Evolutionary conservation across 164 flowering plant species (phyloP).

Genomic region (Vitis rupestris): DNA sequence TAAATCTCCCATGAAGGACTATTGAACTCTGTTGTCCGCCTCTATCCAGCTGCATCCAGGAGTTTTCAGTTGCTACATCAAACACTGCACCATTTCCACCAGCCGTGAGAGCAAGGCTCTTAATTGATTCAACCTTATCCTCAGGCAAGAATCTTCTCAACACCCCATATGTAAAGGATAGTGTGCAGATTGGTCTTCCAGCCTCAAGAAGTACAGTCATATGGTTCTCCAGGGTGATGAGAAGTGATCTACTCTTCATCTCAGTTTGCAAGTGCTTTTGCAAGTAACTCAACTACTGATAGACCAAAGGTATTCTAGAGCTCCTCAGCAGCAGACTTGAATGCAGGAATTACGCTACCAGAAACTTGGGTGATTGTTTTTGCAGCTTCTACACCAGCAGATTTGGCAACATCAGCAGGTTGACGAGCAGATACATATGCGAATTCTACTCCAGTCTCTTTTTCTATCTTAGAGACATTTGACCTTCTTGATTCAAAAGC

Average conservation of each 20-base stretch:
- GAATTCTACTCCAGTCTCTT: conserved; percentile 90
- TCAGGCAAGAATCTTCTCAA: conserved; percentile 87
- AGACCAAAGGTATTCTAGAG: conserved; percentile 59
- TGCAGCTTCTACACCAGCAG: conserved; percentile 79
- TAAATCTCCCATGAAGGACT: too few species aligned
- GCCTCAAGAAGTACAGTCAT: conserved; percentile 78
- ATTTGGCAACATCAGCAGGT: conserved; percentile 81
- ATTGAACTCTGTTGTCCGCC: too few species aligned
- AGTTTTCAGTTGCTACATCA: conserved; percentile 69
- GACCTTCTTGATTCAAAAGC: conserved; percentile 89
- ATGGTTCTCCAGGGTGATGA: conserved; percentile 70
- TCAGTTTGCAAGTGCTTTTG: conserved; percentile 97
- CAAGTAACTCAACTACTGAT: conserved; percentile 76
- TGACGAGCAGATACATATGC: conserved; percentile 86
- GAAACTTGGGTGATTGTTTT: conserved; percentile 60
- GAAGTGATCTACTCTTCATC: conserved; percentile 82
- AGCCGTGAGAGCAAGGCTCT: conserved; percentile 77
- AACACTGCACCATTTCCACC: conserved; percentile 89
- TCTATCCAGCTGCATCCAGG: too few species aligned
- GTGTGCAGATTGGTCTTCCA: conserved; percentile 64
- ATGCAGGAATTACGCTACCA: conserved; percentile 90
- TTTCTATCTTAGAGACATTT: conserved; percentile 69
- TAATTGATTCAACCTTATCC: conserved; percentile 69
- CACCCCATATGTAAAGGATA: conserved; percentile 61
- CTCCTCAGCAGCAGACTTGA: conserved; percentile 80